A percentile compares a stretch with the other conserved stretches of the same genome.
These are phyloP conservation scores for Phytopythium oedochilum DNA, from an alignment of 352 stramenopile species.

Conservation along the genomic window DNA sequence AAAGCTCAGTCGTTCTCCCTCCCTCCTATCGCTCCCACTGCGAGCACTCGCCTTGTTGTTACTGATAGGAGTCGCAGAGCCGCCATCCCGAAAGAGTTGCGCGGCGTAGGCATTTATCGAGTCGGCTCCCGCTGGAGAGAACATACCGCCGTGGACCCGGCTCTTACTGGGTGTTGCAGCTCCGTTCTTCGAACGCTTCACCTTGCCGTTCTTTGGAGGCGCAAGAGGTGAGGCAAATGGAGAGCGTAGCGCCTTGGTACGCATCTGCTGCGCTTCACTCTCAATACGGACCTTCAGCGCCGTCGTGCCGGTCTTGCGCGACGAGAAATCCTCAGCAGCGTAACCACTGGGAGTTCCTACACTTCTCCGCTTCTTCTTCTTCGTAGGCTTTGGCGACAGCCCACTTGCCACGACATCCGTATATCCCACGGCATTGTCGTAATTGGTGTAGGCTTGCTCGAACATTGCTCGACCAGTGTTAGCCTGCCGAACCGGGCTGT, in stretches of 20 bases:
- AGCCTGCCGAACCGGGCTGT: background rate
- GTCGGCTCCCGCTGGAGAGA: conserved; percentile 13
- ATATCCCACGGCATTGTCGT: background rate
- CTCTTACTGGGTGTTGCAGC: conserved; percentile 12
- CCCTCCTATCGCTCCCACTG: conserved; percentile 23
- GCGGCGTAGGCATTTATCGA: conserved; percentile 66
- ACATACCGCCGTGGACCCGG: conserved; percentile 5
- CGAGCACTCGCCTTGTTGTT: conserved; percentile 4
- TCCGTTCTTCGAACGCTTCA: conserved; percentile 20
- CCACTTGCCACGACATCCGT: background rate
- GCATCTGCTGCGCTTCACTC: conserved; percentile 31
- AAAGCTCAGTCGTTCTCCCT: conserved; percentile 69
- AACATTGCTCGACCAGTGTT: conserved; percentile 8
- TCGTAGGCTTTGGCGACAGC: conserved; percentile 11
- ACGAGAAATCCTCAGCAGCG: background rate
- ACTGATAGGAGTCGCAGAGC: conserved; percentile 1
- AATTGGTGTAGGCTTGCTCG: conserved; percentile 9
- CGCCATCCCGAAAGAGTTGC: conserved; percentile 57
- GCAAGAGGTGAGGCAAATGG: conserved; percentile 24
- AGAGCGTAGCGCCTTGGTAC: conserved; percentile 21
- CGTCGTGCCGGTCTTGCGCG: conserved; percentile 1
- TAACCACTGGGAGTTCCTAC: background rate
- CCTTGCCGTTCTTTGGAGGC: conserved; percentile 17
- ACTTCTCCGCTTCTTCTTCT: conserved; percentile 26
- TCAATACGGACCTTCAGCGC: conserved; percentile 39